Evolutionary conservation across 139 green algal genomes (phyloP).

Genomic region (Medakamo hakoo): DNA sequence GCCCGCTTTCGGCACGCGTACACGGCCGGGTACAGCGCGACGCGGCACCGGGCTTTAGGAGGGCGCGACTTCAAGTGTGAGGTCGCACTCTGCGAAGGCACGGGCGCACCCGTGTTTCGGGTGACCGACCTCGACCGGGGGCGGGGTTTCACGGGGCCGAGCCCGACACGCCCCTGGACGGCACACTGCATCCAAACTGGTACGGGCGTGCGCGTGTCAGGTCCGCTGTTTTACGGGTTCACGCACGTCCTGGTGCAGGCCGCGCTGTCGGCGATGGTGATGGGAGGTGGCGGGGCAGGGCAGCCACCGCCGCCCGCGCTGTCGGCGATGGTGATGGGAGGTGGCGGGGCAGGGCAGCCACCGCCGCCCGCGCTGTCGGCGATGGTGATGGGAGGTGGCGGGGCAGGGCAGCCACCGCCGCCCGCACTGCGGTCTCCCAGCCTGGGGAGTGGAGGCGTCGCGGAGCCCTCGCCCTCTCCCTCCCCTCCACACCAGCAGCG

Average conservation of each 20-base stretch:
- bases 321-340: not conserved
- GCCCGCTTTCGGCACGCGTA: slow-evolving; percentile 39
- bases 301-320: slow-evolving; percentile 23
- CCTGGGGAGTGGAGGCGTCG: too few relatives aligned
- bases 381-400: slow-evolving; percentile 6
- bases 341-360: not conserved
- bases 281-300: slow-evolving; percentile 6
- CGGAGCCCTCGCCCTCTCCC: too few relatives aligned
- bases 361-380: too few relatives aligned
- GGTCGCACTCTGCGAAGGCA: slow-evolving; percentile 15
- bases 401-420: slow-evolving; percentile 15
- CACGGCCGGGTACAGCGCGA: slow-evolving; percentile 27
- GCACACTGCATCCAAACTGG: slow-evolving; percentile 22
- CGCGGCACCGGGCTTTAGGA: slow-evolving; percentile 23
- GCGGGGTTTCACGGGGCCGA: slow-evolving; percentile 13
- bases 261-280: slow-evolving; percentile 21
- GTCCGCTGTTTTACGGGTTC: slow-evolving; percentile 39
- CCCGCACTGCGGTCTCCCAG: slow-evolving; percentile 5
- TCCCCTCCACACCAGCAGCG: too few relatives aligned
- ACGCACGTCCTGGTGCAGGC: slow-evolving; percentile 18
- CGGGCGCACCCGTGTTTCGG: slow-evolving; percentile 22
- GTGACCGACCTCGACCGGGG: slow-evolving; percentile 9
- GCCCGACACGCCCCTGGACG: slow-evolving; percentile 34
- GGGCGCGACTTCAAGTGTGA: slow-evolving; percentile 20
- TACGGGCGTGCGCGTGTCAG: slow-evolving; percentile 28